Percentiles rank a stretch among this genome's conserved stretches.
phyloP scores from a whole-genome alignment of 257 asterid species.

The Dorcoceras hygrometricum region DNA sequence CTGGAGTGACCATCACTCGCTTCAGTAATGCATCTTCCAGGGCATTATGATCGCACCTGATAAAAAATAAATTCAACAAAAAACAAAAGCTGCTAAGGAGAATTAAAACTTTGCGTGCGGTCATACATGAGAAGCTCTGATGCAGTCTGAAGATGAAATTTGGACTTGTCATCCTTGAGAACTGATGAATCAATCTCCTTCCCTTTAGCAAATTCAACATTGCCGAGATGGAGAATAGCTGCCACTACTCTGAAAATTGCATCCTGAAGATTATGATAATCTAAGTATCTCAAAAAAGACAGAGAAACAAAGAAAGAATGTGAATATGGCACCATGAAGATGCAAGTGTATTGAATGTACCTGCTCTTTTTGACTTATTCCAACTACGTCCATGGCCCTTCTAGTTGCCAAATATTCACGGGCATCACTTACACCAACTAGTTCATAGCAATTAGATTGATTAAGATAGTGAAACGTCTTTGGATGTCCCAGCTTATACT shows the following conservation, averaged over 20 bases:
- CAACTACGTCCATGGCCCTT: constrained; percentile 97
- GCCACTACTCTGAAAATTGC: constrained; percentile 99
- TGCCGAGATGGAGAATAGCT: constrained; percentile 91
- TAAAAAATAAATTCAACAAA: constrained; percentile 20
- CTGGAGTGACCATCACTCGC: constrained; percentile 98
- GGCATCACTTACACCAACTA: constrained; percentile 83
- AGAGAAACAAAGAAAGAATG: background rate
- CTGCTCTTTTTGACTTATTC: constrained; percentile 91
- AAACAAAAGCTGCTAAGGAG: constrained; percentile 18
- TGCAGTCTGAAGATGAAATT: constrained; percentile 77
- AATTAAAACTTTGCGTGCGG: constrained; percentile 22
- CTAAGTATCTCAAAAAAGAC: constrained; percentile 16
- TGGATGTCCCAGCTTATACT: constrained; percentile 76
- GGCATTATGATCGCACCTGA: constrained; percentile 73
- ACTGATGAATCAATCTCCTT: constrained; percentile 79
- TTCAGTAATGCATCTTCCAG: constrained; percentile 86
- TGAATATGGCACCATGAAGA: constrained; percentile 16
- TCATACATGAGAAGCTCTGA: constrained; percentile 91
- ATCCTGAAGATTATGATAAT: constrained; percentile 48
- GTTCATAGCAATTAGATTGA: constrained; percentile 83
- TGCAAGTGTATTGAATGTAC: constrained; percentile 34
- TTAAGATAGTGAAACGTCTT: constrained; percentile 85
- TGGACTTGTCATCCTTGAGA: constrained; percentile 84
- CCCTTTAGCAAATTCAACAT: constrained; percentile 75
- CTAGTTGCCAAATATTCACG: constrained; percentile 94